Percentiles rank a stretch among this genome's conserved stretches.
These are phyloP conservation scores for Dothistroma pini DNA, from an alignment of 2,329 filamentous ascomycete species.

Conservation along the genomic window DNA sequence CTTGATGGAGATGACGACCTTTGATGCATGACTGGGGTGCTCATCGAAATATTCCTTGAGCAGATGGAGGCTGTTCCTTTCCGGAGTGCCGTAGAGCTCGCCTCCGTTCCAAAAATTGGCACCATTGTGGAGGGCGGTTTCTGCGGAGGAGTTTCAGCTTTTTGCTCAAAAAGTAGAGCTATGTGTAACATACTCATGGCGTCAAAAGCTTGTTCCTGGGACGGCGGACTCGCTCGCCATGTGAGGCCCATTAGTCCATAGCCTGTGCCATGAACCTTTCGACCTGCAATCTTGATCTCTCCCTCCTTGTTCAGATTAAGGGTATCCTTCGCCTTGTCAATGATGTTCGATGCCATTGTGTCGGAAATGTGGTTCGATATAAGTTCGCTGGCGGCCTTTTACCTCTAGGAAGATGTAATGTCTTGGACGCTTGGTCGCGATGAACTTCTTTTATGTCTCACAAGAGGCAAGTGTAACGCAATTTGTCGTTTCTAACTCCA, in stretches of 20 bases:
- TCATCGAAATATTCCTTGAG: conserved; percentile 51
- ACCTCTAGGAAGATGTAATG: background rate
- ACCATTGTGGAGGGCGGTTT: conserved; percentile 29
- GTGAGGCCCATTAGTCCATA: conserved; percentile 51
- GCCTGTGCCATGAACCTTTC: conserved; percentile 36
- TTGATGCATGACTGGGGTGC: conserved; percentile 49
- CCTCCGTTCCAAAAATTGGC: conserved; percentile 52
- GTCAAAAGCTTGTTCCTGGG: conserved; percentile 40
- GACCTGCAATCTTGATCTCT: conserved; percentile 24
- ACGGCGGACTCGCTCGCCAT: conserved; percentile 41
- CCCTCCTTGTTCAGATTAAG: conserved; percentile 19
- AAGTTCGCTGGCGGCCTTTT: background rate
- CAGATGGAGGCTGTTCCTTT: conserved; percentile 47
- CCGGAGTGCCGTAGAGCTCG: conserved; percentile 46
- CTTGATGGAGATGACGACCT: conserved; percentile 52
- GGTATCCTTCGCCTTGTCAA: conserved; percentile 31
- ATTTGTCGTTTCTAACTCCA: background rate
- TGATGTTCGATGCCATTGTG: conserved; percentile 22
- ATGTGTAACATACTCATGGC: conserved; percentile 37
- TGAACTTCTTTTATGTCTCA: background rate
- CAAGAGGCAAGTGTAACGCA: background rate
- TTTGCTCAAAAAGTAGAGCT: background rate
- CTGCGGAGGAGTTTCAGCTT: background rate
- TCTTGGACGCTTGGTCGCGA: background rate
- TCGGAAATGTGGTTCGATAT: background rate